Conservation (phyloP, 139 green algal genomes). For the Astrephomene gubernaculifera region DNA sequence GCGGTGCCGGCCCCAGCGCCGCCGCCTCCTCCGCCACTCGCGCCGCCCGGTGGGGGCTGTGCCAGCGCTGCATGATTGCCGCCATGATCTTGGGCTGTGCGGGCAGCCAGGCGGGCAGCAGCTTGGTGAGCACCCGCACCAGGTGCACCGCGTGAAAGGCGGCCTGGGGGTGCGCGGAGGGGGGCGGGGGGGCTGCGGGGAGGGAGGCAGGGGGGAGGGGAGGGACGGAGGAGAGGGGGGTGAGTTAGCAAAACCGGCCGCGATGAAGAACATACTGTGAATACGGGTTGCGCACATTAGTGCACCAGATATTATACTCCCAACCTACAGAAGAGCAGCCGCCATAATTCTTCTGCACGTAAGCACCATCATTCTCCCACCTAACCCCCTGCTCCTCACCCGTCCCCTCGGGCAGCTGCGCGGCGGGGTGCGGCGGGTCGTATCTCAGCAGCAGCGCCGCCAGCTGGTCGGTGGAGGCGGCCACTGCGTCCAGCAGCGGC, state of each 20-base stretch:
- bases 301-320: too few relatives aligned
- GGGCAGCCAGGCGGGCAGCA: constrained; percentile 81
- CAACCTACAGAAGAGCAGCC: too few relatives aligned
- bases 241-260: too few relatives aligned
- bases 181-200: constrained; percentile 14
- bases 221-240: background rate
- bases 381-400: background rate
- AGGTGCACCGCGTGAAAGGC: constrained; percentile 85
- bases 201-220: background rate
- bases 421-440: constrained; percentile 23
- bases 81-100: constrained; percentile 58
- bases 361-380: background rate
- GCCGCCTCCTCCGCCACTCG: constrained; percentile 50
- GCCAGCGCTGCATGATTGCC: constrained; percentile 70
- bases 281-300: too few relatives aligned
- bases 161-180: constrained; percentile 19
- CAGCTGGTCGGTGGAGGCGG: constrained; percentile 54
- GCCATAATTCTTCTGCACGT: background rate
- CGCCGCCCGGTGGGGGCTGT: constrained; percentile 31
- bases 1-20: constrained; percentile 36
- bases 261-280: too few relatives aligned
- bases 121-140: constrained; percentile 80
- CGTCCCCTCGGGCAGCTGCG: constrained; percentile 17
- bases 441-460: constrained; percentile 9
- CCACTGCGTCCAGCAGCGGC: constrained; percentile 83